phyloP scores from a whole-genome alignment of 345 rosid genomes.

The Psidium guajava region DNA sequence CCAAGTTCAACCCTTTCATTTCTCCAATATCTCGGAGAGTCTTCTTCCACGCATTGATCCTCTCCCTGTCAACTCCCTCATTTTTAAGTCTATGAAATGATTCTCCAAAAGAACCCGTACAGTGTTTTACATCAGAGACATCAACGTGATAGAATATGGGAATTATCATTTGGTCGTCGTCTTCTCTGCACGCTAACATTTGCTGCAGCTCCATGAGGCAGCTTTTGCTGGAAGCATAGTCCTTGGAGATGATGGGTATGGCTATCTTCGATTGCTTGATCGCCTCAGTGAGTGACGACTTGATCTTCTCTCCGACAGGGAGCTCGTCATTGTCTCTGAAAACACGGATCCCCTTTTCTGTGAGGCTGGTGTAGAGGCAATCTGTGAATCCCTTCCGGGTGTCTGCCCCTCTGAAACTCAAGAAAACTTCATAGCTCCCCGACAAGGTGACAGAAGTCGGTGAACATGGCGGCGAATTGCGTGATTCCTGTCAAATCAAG shows the following conservation, averaged over 20 bases:
- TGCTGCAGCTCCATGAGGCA: not conserved
- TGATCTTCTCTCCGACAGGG: not conserved
- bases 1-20: not conserved
- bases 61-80: not conserved
- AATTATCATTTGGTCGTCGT: not conserved
- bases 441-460: not conserved
- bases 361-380: not conserved
- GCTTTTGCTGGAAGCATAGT: not conserved
- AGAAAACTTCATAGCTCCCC: not conserved
- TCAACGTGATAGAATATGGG: not conserved
- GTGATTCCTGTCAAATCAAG: not conserved
- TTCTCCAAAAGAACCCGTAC: not conserved
- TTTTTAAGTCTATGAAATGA: not conserved
- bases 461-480: rapidly evolving
- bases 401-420: not conserved
- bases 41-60: not conserved
- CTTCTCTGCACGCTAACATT: not conserved
- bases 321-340: not conserved
- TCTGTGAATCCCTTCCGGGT: not conserved
- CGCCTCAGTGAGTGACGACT: not conserved
- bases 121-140: not conserved
- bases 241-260: not conserved
- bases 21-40: not conserved
- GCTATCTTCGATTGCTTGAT: not conserved
- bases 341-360: not conserved